Conservation (phyloP, 2,329 filamentous ascomycete genomes). For the Sporothrix pseudoabietina region DNA sequence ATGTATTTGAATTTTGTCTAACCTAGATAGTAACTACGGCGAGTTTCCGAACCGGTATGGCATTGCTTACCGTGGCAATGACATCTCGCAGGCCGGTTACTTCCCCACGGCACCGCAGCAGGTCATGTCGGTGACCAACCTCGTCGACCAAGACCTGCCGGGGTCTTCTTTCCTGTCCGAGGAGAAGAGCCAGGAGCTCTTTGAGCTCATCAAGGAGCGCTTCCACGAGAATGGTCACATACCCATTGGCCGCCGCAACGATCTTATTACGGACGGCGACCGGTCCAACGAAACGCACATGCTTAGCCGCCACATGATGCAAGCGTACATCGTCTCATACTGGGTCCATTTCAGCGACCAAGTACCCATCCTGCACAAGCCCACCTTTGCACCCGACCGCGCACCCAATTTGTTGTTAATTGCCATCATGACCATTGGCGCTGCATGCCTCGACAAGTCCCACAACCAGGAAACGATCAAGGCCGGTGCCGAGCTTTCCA, state of each 20-base stretch:
- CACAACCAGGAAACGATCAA: conserved; percentile 74
- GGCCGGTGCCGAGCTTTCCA: conserved; percentile 78
- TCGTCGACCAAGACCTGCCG: conserved; percentile 77
- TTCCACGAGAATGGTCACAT: conserved; percentile 81
- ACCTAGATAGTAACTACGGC: conserved; percentile 49
- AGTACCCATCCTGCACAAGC: conserved; percentile 89
- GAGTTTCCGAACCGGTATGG: conserved; percentile 54
- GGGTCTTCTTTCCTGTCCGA: conserved; percentile 82
- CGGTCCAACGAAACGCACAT: conserved; percentile 65
- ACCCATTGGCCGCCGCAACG: conserved; percentile 72
- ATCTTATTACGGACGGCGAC: conserved; percentile 76
- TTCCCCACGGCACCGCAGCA: conserved; percentile 67
- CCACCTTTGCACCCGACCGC: conserved; percentile 86
- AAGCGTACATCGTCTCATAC: conserved; percentile 88
- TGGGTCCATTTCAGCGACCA: conserved; percentile 96
- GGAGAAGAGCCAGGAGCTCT: conserved; percentile 80
- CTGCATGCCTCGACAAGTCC: conserved; percentile 81
- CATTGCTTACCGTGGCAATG: conserved; percentile 53
- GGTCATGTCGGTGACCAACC: conserved; percentile 85
- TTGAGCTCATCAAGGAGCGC: conserved; percentile 76
- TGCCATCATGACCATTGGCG: conserved; percentile 89
- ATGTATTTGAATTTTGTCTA: not conserved
- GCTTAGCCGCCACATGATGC: conserved; percentile 91
- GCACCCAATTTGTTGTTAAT: conserved; percentile 83
- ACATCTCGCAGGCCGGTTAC: conserved; percentile 55